These are phyloP conservation scores for Cercospora nicotianae DNA, from an alignment of 2,329 filamentous ascomycete genomes.

Conservation along the genomic window DNA sequence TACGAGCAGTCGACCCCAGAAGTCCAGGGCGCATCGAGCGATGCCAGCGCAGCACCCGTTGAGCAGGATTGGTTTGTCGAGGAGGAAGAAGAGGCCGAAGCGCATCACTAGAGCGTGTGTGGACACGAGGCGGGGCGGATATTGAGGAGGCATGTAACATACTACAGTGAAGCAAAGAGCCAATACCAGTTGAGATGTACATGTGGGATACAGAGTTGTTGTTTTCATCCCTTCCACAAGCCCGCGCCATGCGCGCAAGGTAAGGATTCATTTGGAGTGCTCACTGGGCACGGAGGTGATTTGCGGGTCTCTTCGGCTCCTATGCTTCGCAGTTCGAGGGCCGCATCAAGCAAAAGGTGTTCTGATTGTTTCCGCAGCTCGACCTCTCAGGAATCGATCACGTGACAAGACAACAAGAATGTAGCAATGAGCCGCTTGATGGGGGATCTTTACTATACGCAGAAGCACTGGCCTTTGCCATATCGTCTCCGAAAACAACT, in stretches of 20 bases:
- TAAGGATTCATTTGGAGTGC: not conserved
- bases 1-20: conserved; percentile 95
- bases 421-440: not conserved
- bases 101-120: conserved; percentile 15
- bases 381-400: not conserved
- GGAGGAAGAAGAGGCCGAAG: conserved; percentile 22
- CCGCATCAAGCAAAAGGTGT: not conserved
- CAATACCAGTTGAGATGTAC: conserved; percentile 19
- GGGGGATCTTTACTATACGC: not conserved
- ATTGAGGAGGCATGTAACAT: conserved; percentile 15
- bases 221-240: not conserved
- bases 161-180: conserved; percentile 18
- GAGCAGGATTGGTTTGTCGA: conserved; percentile 64
- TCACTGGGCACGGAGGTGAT: not conserved
- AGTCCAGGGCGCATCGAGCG: conserved; percentile 79
- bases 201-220: conserved; percentile 9
- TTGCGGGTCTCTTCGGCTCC: not conserved
- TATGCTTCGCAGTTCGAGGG: not conserved
- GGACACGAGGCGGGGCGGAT: not conserved
- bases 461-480: not conserved
- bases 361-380: not conserved
- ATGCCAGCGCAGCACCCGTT: conserved; percentile 60
- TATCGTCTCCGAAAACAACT: not conserved
- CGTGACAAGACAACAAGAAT: not conserved
- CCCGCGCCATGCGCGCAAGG: not conserved